These are phyloP conservation scores for Vitis hybrid DNA, from an alignment of 177 flowering plant genomes.

Conservation along the genomic window DNA sequence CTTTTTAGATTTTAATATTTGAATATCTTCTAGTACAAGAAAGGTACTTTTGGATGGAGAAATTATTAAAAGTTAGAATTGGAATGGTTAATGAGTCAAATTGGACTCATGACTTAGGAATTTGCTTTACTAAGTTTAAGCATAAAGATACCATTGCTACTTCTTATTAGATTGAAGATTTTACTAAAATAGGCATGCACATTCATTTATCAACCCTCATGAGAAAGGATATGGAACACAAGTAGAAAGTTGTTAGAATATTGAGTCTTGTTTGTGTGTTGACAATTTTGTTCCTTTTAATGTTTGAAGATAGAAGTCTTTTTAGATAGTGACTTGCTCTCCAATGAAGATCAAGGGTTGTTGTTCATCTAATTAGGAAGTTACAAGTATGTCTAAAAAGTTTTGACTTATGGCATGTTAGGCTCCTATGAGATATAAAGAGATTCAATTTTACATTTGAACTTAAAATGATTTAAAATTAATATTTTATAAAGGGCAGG, in stretches of 20 bases:
- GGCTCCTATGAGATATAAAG: too few species aligned
- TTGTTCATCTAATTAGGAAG: too few species aligned
- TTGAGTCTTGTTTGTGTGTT: too few species aligned
- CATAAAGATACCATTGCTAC: conserved; percentile 73
- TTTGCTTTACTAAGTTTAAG: conserved; percentile 93
- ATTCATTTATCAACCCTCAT: conserved; percentile 88
- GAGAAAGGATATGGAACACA: conserved; percentile 88
- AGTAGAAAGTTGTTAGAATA: conserved; percentile 30
- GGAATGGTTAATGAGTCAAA: conserved; percentile 94
- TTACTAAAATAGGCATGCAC: conserved; percentile 96
- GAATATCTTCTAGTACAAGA: conserved; percentile 56
- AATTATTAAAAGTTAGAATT: conserved; percentile 84
- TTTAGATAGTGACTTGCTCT: too few species aligned
- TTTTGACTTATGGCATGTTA: too few species aligned
- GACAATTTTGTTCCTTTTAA: too few species aligned
- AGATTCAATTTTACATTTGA: too few species aligned
- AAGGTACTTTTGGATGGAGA: conserved; percentile 97
- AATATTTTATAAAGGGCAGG: too few species aligned
- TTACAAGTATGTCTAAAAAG: too few species aligned
- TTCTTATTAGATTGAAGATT: conserved; percentile 66
- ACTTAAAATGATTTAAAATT: too few species aligned
- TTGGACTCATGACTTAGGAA: conserved; percentile 94
- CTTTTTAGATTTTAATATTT: conserved; percentile 1
- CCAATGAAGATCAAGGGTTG: too few species aligned
- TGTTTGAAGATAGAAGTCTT: too few species aligned